A percentile compares a stretch with the other conserved stretches of the same genome.
Conservation (phyloP, 2,329 filamentous ascomycete species). For the Cladosporium sp. region DNA sequence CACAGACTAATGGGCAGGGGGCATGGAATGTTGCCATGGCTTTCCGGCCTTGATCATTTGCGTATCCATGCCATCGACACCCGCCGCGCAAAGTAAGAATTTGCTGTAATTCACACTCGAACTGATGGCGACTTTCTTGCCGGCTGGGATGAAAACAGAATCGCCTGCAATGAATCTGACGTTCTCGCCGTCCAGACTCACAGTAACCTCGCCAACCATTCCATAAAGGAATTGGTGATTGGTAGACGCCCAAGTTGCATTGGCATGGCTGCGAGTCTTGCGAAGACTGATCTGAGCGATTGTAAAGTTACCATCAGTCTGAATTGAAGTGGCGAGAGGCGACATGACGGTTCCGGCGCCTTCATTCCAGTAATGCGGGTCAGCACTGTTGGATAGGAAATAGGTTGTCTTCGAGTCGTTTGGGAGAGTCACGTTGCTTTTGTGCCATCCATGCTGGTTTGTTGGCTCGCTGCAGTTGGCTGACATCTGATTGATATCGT, state of each 20-base stretch:
- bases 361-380: too few relatives aligned
- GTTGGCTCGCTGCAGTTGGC: too few relatives aligned
- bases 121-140: neutral
- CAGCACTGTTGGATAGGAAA: too few relatives aligned
- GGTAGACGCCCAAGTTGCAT: neutral
- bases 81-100: conserved; percentile 4
- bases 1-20: too few relatives aligned
- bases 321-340: conserved; percentile 13
- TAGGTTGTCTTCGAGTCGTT: too few relatives aligned
- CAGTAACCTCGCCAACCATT: conserved; percentile 3
- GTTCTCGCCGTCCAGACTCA: conserved; percentile 1
- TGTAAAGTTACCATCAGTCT: conserved; percentile 17
- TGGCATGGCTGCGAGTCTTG: conserved; percentile 2
- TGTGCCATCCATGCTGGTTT: too few relatives aligned
- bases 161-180: conserved; percentile 6
- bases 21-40: too few relatives aligned
- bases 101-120: conserved; percentile 3
- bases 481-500: too few relatives aligned
- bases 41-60: too few relatives aligned
- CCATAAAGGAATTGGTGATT: conserved; percentile 9
- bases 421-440: too few relatives aligned
- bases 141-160: conserved; percentile 6
- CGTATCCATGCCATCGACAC: too few relatives aligned
- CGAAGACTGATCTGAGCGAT: conserved; percentile 10
- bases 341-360: too few relatives aligned